Base-by-base conservation (phyloP, 2,329 filamentous ascomycete species). In the Dothistroma pini region DNA sequence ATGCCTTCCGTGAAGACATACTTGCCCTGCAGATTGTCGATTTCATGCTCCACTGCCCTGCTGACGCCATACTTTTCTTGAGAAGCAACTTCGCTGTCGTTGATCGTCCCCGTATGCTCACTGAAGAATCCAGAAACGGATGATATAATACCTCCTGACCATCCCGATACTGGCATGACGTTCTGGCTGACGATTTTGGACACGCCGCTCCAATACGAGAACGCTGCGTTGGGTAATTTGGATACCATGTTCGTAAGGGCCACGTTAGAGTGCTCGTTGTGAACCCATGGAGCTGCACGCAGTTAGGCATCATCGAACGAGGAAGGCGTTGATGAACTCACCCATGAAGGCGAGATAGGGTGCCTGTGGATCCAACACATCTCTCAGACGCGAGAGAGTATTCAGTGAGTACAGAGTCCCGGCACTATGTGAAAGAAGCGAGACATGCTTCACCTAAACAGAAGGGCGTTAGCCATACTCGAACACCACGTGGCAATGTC, bases 361-460 rank as follows among this genome's bases (percentile, higher is more conserved):
- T 57, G 48, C 65, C 59, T 66, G 69, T 25, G 61, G 69, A 51
- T 68, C 67, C 61, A 80, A 69, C 21, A 79, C 64, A 6, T 70
- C 54, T 5, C 72, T 75, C 34, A 71, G 68, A 8, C 71, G 63
- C 34, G 66, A 66, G 19, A 81, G 66, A 4, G 77, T 75, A 57
- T 81, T 81, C 25, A 81, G 67, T 4, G 74, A 63, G 60, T 78
- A 81, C 1, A 80, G 70, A 0, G 77, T 77, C 1, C 79, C 79
- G 0, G 75, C 74, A 22, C 72, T 76, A 60, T 81, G 79, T 19
- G 74, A 69, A 1, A 75, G 68, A 0, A 81, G 62, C n/a, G 66
- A 69, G 19, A 81, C 73, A 59, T 78, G 72, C 57, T 71, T 58
- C 52, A n/a, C n/a, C n/a, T n/a, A n/a, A n/a, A n/a, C n/a, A n/a